A percentile compares a stretch with the other conserved stretches of the same genome.
phyloP scores from a whole-genome alignment of 352 stramenopile species.

The Phytophthora cactorum region DNA sequence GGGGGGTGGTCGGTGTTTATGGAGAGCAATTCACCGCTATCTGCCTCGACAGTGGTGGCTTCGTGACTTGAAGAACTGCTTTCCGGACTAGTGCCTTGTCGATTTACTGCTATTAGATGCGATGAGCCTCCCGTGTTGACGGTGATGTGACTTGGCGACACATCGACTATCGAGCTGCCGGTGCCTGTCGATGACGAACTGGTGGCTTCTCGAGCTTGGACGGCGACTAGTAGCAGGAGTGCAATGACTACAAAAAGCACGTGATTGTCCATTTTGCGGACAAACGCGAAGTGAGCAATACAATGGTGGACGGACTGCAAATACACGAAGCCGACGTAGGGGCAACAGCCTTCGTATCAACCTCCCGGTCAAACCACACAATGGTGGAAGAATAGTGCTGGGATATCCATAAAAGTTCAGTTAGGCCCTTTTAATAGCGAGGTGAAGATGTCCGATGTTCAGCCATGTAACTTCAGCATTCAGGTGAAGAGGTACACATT shows the following conservation, averaged over 20 bases:
- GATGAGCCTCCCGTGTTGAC: slow-evolving; percentile 13
- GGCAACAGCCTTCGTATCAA: slow-evolving; percentile 11
- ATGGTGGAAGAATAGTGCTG: slow-evolving; percentile 17
- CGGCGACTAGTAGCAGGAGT: slow-evolving; percentile 12
- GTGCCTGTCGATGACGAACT: slow-evolving; percentile 7
- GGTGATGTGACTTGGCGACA: not conserved
- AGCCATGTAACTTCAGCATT: slow-evolving; percentile 23
- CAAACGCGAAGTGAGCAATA: slow-evolving; percentile 23
- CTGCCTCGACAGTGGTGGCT: not conserved
- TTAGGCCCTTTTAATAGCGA: not conserved
- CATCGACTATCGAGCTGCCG: slow-evolving; percentile 3
- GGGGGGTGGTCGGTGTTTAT: not conserved
- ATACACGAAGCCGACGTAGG: not conserved
- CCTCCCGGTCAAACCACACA: slow-evolving; percentile 12
- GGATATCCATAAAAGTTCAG: slow-evolving; percentile 7
- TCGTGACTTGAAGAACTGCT: slow-evolving; percentile 12
- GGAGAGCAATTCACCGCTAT: not conserved
- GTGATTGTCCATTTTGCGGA: slow-evolving; percentile 22
- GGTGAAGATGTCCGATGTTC: slow-evolving; percentile 12
- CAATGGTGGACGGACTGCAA: slow-evolving; percentile 9
- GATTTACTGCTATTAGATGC: not conserved
- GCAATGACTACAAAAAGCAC: slow-evolving; percentile 4
- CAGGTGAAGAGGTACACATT: slow-evolving; percentile 4
- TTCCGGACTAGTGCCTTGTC: not conserved
- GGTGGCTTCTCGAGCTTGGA: slow-evolving; percentile 11